Conservation (phyloP, 2,329 filamentous ascomycete species). For the Trichoderma gracile region DNA sequence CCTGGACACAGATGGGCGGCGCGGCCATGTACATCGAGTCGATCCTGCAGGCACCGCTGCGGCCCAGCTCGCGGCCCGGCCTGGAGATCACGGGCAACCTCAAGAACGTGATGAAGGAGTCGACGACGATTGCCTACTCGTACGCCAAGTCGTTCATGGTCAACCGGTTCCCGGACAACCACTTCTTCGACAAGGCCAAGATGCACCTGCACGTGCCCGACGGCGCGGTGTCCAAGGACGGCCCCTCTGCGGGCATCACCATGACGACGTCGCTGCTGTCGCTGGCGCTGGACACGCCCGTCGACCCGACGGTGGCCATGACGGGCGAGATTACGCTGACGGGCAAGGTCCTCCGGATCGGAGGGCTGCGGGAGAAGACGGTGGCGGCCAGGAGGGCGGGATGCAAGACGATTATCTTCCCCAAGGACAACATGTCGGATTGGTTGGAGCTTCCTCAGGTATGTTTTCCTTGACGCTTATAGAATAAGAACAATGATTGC, state of each 20-base stretch:
- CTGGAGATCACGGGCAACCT: constrained; percentile 93
- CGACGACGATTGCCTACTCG: constrained; percentile 90
- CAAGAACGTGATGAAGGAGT: constrained; percentile 98
- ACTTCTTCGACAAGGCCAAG: constrained; percentile 94
- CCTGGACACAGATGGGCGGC: constrained; percentile 97
- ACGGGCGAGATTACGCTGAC: constrained; percentile 96
- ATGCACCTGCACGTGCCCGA: constrained; percentile 96
- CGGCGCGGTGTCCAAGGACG: constrained; percentile 94
- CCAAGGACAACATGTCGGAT: constrained; percentile 91
- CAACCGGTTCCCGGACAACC: constrained; percentile 81
- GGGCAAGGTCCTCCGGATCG: constrained; percentile 93
- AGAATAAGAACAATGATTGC: not conserved
- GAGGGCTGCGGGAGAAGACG: constrained; percentile 93
- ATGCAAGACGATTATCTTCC: constrained; percentile 92
- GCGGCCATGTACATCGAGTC: constrained; percentile 97
- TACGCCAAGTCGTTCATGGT: constrained; percentile 91
- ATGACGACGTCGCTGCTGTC: constrained; percentile 95
- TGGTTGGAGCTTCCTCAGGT: constrained; percentile 97
- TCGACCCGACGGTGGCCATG: constrained; percentile 92
- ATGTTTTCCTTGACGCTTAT: too few species aligned
- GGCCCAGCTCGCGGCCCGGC: constrained; percentile 70
- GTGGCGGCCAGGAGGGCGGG: constrained; percentile 91
- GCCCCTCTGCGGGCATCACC: constrained; percentile 88
- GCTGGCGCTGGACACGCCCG: constrained; percentile 73
- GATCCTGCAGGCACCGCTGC: constrained; percentile 82